Base-by-base conservation (phyloP, 495 filamentous ascomycete species). In the Annulohypoxylon stygium region DNA sequence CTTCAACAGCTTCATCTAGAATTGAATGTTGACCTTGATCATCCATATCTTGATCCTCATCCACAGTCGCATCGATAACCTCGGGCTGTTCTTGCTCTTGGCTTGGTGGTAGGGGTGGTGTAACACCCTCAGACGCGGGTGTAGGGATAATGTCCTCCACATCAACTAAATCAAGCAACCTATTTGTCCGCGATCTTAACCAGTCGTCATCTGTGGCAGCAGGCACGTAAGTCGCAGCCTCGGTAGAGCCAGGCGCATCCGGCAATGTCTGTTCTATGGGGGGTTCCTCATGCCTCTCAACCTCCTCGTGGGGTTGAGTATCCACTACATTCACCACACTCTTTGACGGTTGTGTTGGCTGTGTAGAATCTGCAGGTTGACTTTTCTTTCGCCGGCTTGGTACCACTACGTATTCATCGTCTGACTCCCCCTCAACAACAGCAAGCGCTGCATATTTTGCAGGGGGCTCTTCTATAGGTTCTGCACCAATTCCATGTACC, bases 131-230 rank as follows among this genome's bases (percentile, higher is more conserved):
- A 7, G 79, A 71, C 14, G 65, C 69, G 41, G 67, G n/a, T 2
- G 69, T 14, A 67, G 83, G 76, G 0, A 68, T 68, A 4, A 81
- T 70, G 53, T 86, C 86, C 48, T 87, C 83, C 2, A 83, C 85
- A 59, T 95, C 93, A 20, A 93, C 84, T 20, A 98, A 83, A 76
- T 94, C 97, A 39, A 98, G 85, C 53, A 98, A 81, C 71, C 97
- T 89, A 79, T 90, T 98, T n/a, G 94, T 98, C 71, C 93, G 91
- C 45, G 93, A 97, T 45, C 96, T 90, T 57, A 97, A 85, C 96
- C 96, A 99, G 78, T 99, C 96, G 51, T 88, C 87, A 78, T 99
- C 97, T 10, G 91, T 90, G 20, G 88, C 84, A 57, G 81, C 76
- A 11, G 30, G 2, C 30, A 61, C 71, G 16, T 20, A 36, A 3